Evolutionary conservation across 768 basidiomycete genomes (phyloP).

Genomic region (Panus rudis): DNA sequence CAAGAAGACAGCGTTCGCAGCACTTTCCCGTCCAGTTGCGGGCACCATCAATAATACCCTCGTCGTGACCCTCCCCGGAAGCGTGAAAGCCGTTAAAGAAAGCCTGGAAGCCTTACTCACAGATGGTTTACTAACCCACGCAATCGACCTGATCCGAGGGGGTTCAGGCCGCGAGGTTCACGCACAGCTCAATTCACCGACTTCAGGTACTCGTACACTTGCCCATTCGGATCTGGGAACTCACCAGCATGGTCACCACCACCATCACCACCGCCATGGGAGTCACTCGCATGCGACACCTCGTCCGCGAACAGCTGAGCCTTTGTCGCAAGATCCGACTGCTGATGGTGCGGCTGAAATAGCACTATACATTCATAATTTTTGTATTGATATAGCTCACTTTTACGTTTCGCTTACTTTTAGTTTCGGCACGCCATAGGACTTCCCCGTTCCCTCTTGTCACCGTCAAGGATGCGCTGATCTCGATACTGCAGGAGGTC

Average conservation of each 20-base stretch:
- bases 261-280: conserved; percentile 29
- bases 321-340: conserved; percentile 67
- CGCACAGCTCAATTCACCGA: conserved; percentile 33
- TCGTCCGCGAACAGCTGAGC: conserved; percentile 45
- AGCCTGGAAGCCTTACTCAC: conserved; percentile 58
- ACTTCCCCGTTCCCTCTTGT: conserved; percentile 73
- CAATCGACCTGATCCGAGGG: conserved; percentile 65
- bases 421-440: conserved; percentile 67
- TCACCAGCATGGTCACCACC: conserved; percentile 29
- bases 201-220: conserved; percentile 14
- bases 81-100: conserved; percentile 79
- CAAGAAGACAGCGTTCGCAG: conserved; percentile 69
- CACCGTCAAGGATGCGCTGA: conserved; percentile 57
- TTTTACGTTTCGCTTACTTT: not conserved
- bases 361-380: too few relatives aligned
- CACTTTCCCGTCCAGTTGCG: conserved; percentile 77
- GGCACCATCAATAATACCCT: conserved; percentile 63
- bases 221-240: conserved; percentile 12
- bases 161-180: conserved; percentile 59
- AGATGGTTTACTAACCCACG: conserved; percentile 57
- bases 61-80: conserved; percentile 78
- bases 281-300: conserved; percentile 37
- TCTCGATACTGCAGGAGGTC: conserved; percentile 44
- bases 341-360: conserved; percentile 42
- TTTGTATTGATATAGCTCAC: not conserved